These are phyloP conservation scores for Incumbomyces delicatus DNA, from an alignment of 2,329 filamentous ascomycete species.

Conservation along the genomic window DNA sequence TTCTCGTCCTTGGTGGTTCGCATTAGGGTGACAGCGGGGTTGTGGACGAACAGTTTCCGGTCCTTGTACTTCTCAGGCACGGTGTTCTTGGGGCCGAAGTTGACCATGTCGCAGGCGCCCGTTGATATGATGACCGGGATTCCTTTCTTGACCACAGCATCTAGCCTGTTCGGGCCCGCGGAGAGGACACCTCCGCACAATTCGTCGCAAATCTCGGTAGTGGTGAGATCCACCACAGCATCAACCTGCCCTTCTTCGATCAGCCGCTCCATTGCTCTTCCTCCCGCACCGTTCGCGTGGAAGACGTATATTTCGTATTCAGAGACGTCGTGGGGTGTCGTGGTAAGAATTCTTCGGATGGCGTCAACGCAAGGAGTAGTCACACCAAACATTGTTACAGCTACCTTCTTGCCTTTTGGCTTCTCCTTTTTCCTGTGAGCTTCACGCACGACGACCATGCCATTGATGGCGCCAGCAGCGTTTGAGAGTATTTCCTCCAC, in stretches of 20 bases:
- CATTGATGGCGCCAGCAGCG: conserved; percentile 51
- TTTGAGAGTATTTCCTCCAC: conserved; percentile 51
- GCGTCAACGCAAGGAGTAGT: conserved; percentile 56
- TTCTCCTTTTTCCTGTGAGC: conserved; percentile 7
- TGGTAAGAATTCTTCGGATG: conserved; percentile 32
- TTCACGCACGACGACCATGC: conserved; percentile 44
- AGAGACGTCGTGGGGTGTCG: conserved; percentile 18
- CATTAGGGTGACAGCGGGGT: conserved; percentile 57
- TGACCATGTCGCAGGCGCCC: conserved; percentile 52
- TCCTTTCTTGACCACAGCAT: conserved; percentile 46
- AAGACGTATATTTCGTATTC: conserved; percentile 54
- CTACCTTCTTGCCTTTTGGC: conserved; percentile 41
- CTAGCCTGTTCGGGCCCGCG: conserved; percentile 48
- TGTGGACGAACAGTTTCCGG: conserved; percentile 53
- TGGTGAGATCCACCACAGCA: conserved; percentile 61
- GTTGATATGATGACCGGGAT: conserved; percentile 50
- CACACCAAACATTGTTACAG: conserved; percentile 65
- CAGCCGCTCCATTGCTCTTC: conserved; percentile 58
- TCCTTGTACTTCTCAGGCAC: conserved; percentile 46
- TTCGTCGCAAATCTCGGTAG: conserved; percentile 57
- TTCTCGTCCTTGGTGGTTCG: conserved; percentile 52
- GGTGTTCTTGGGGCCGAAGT: conserved; percentile 49
- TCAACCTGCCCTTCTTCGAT: conserved; percentile 49
- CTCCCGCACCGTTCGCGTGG: conserved; percentile 60
- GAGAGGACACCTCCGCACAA: conserved; percentile 54